phyloP scores from a whole-genome alignment of 352 stramenopile genomes.

The Phytopythium mirpurense region DNA sequence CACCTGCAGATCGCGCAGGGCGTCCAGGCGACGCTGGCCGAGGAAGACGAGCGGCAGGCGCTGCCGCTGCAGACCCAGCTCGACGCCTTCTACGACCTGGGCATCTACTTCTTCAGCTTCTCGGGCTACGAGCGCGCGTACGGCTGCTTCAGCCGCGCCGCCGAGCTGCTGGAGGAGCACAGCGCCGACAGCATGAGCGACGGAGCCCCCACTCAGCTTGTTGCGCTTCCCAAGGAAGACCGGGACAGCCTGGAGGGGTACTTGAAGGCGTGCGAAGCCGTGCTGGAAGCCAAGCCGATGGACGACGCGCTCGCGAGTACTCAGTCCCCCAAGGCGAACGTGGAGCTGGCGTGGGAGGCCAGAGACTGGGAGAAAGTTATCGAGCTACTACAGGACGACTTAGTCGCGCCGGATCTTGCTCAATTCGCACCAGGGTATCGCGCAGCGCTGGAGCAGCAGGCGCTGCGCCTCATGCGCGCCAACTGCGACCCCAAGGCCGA shows the following conservation, averaged over 20 bases:
- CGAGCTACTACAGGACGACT: conserved; percentile 37
- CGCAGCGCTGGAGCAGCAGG: conserved; percentile 38
- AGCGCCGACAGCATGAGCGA: conserved; percentile 7
- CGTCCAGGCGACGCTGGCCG: conserved; percentile 41
- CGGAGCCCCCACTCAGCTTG: background rate
- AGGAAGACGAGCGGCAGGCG: conserved; percentile 35
- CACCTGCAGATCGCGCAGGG: conserved; percentile 64
- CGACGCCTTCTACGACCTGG: conserved; percentile 64
- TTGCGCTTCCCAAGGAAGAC: conserved; percentile 19
- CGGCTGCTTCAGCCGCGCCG: conserved; percentile 62
- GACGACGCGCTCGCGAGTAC: conserved; percentile 24
- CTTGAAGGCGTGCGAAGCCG: conserved; percentile 58
- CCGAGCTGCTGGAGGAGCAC: conserved; percentile 43
- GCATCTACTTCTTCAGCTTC: conserved; percentile 76
- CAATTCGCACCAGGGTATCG: conserved; percentile 31
- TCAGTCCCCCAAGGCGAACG: conserved; percentile 28
- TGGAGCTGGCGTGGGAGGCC: conserved; percentile 42
- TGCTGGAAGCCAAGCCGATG: conserved; percentile 44
- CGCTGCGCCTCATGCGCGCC: conserved; percentile 33
- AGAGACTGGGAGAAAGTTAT: conserved; percentile 48
- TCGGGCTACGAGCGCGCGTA: conserved; percentile 70
- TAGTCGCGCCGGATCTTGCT: conserved; percentile 29
- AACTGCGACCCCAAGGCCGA: conserved; percentile 14
- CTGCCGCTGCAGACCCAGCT: conserved; percentile 39
- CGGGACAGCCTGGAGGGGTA: conserved; percentile 57